Base-by-base conservation (phyloP, 257 asterid genomes). In the Phtheirospermum japonicum region DNA sequence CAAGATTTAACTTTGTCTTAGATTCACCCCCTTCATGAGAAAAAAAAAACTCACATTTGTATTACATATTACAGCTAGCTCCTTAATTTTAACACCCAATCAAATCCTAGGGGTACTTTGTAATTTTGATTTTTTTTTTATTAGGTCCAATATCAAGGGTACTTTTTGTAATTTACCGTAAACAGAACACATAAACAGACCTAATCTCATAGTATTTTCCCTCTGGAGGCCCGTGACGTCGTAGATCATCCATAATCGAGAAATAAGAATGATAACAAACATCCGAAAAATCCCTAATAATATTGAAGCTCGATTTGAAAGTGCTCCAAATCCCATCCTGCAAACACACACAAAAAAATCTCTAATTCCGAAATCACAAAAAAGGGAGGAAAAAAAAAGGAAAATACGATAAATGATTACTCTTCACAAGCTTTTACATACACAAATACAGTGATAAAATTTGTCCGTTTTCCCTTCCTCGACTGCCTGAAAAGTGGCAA, bases 241-340 rank as follows among this genome's bases (percentile, higher is more conserved):
- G 76, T 60, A 87, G 58, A 72, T 93, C 99, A 63, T 75, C 72
- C 97, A 89, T 83, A 43, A 89, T 65, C 0, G 97, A 89, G 65
- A 85, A 67, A 75, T 93, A 89, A 23, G 99, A 86, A 73, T 74
- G 69, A 63, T 63, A 89, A 70, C 77, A 80, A 43, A 89, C 85
- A 80, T 93, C 99, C 65, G 62, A 62, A 70, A 87, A 67, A 73
- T 93, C 99, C 69, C 96, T 82, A 51, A 93, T 73, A 42, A 89
- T 71, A 43, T 85, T 89, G 49, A 83, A 82, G 78, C 92, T 85
- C 56, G 88, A 83, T 67, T 83, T 33, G 52, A 87, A 67, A 16
- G 87, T 71, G 46, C 83, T 85, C 86, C 87, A 85, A 65, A 75
- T 82, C 76, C 99, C 99, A 71, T 93, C 99, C 99, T 89, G 81